These are phyloP conservation scores for Leccinum olivaceoglutinosum DNA, from an alignment of 1,284 basidiomycete genomes.

Conservation along the genomic window DNA sequence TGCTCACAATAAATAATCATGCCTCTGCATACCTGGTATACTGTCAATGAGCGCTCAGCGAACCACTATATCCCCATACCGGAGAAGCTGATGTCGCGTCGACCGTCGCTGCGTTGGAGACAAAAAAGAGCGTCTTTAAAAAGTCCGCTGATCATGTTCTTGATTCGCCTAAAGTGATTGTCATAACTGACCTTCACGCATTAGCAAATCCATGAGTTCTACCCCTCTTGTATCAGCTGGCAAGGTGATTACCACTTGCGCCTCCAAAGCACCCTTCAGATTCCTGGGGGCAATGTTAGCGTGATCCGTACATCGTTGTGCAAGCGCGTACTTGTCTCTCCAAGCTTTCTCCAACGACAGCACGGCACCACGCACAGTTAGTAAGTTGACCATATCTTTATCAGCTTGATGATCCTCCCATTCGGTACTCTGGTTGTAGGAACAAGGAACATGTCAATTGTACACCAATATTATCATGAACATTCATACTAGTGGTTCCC, in stretches of 20 bases:
- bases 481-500: constrained; percentile 53
- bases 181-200: constrained; percentile 42
- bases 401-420: constrained; percentile 53
- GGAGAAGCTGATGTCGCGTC: constrained; percentile 34
- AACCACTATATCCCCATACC: constrained; percentile 45
- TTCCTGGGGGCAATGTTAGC: constrained; percentile 36
- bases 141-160: constrained; percentile 41
- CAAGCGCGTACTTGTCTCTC: constrained; percentile 50
- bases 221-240: constrained; percentile 28
- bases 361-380: constrained; percentile 52
- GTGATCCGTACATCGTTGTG: not conserved
- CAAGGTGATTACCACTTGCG: constrained; percentile 53
- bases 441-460: constrained; percentile 7
- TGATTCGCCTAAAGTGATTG: constrained; percentile 1
- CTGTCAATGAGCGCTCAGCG: constrained; percentile 20
- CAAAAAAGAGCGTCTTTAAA: constrained; percentile 72
- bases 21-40: constrained; percentile 36
- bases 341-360: constrained; percentile 65
- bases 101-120: constrained; percentile 56
- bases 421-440: constrained; percentile 35
- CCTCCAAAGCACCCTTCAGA: constrained; percentile 70
- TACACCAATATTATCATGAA: not conserved
- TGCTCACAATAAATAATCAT: not conserved
- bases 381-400: constrained; percentile 53
- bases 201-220: constrained; percentile 34